Evolutionary conservation across 768 basidiomycete species (phyloP).

Genomic region (Rhodotorula diobovata): DNA sequence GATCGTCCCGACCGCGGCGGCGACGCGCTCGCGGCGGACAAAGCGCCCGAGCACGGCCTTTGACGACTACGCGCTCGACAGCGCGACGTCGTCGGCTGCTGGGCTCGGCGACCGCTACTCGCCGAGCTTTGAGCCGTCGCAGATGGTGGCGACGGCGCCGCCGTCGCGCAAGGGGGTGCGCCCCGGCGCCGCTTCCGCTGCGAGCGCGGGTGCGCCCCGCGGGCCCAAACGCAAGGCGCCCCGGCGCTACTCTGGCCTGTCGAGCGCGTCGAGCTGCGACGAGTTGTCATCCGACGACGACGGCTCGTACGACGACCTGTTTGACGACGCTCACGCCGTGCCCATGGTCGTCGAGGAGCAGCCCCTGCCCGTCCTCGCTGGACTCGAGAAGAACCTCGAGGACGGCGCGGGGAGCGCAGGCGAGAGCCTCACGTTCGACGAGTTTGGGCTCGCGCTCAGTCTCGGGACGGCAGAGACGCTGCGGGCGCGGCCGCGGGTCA

Average conservation of each 20-base stretch:
- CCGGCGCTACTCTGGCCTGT: conserved; percentile 7
- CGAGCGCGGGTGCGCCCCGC: background rate
- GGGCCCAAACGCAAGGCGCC: background rate
- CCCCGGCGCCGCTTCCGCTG: background rate
- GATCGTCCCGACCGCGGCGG: background rate
- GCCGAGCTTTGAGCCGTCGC: background rate
- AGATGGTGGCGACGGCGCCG: background rate
- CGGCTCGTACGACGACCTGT: background rate
- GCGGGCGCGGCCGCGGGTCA: conserved; percentile 6
- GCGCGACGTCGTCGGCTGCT: background rate
- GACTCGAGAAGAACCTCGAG: conserved; percentile 23
- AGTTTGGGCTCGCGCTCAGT: background rate
- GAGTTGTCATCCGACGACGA: background rate
- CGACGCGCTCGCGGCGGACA: conserved; percentile 17
- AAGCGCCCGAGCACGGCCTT: conserved; percentile 26
- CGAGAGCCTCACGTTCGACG: conserved; percentile 2
- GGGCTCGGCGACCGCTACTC: background rate
- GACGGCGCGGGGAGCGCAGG: background rate
- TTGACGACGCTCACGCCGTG: background rate
- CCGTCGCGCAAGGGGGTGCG: background rate
- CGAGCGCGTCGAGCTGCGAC: conserved; percentile 16
- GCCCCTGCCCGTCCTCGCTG: conserved; percentile 26
- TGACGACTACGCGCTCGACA: conserved; percentile 34
- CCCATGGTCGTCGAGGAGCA: background rate
- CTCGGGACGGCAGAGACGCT: too few relatives aligned